Percentiles rank a stretch among this genome's conserved stretches.
Evolutionary conservation across 2,329 filamentous ascomycete genomes (phyloP).

Genomic region (Stachybotrys echinatus): DNA sequence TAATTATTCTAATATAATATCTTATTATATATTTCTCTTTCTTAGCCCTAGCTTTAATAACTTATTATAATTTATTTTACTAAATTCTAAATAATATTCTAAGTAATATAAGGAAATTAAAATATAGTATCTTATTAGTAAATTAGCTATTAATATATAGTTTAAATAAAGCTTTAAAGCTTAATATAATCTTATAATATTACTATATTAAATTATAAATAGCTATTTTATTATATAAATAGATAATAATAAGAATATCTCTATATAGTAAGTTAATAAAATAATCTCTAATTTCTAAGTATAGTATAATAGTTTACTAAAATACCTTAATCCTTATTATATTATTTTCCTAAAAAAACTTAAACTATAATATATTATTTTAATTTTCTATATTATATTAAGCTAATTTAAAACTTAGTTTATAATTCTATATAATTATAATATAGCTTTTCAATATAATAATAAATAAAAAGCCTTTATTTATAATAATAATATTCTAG

Average conservation of each 20-base stretch:
- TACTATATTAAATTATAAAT: slow-evolving; percentile 19
- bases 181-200: slow-evolving; percentile 16
- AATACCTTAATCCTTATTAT: slow-evolving; percentile 12
- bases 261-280: slow-evolving; percentile 7
- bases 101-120: slow-evolving; percentile 23
- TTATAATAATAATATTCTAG: too few species aligned
- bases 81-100: slow-evolving; percentile 11
- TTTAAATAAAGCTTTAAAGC: slow-evolving; percentile 21
- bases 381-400: background rate
- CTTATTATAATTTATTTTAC: slow-evolving; percentile 17
- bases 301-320: slow-evolving; percentile 18
- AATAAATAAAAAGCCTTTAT: too few species aligned
- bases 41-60: too few species aligned
- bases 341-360: slow-evolving; percentile 22
- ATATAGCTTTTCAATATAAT: too few species aligned
- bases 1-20: too few species aligned
- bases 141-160: slow-evolving; percentile 10
- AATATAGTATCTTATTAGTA: slow-evolving; percentile 20
- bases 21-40: too few species aligned
- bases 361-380: slow-evolving; percentile 21
- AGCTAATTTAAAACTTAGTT: background rate
- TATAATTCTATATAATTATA: background rate
- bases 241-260: background rate
- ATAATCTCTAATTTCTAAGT: slow-evolving; percentile 8
- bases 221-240: background rate